Percentiles rank a stretch among this genome's conserved stretches.
These are phyloP conservation scores for Russula compacta DNA, from an alignment of 768 basidiomycete species.

Conservation along the genomic window DNA sequence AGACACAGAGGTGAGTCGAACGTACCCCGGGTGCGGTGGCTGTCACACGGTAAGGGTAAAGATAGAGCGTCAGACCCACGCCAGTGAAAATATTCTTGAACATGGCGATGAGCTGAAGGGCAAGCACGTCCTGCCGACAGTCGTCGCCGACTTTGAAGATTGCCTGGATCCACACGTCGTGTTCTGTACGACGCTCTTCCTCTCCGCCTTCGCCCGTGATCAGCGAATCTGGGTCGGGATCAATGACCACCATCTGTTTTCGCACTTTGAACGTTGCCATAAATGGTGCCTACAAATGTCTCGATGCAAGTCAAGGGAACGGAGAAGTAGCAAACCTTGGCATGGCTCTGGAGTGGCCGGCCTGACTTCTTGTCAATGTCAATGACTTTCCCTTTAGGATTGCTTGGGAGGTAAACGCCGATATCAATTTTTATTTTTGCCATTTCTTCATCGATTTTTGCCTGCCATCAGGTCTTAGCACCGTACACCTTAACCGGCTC, in stretches of 20 bases:
- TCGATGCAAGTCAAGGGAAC: neutral
- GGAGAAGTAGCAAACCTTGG: conserved; percentile 53
- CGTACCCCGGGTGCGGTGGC: conserved; percentile 92
- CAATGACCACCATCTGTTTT: conserved; percentile 64
- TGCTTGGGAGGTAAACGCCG: conserved; percentile 96
- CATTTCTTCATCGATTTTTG: conserved; percentile 99
- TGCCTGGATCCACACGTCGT: conserved; percentile 89
- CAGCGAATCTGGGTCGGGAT: conserved; percentile 66
- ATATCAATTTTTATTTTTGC: conserved; percentile 85
- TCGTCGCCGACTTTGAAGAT: conserved; percentile 99
- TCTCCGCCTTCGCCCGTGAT: conserved; percentile 53
- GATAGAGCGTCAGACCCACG: conserved; percentile 81
- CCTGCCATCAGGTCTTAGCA: conserved; percentile 37
- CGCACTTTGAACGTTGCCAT: conserved; percentile 99
- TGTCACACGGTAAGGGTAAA: conserved; percentile 94
- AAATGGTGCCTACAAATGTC: conserved; percentile 73
- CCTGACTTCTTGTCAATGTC: conserved; percentile 97
- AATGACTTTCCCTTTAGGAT: conserved; percentile 94
- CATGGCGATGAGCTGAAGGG: conserved; percentile 96
- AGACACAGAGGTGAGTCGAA: neutral
- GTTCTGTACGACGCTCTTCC: conserved; percentile 39
- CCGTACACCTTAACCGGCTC: neutral
- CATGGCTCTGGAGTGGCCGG: conserved; percentile 91
- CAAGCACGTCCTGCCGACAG: conserved; percentile 96
- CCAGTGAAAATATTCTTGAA: conserved; percentile 96